Evolutionary conservation across 805 yeast species (phyloP).

Genomic region (Teunomyces panamensis): DNA sequence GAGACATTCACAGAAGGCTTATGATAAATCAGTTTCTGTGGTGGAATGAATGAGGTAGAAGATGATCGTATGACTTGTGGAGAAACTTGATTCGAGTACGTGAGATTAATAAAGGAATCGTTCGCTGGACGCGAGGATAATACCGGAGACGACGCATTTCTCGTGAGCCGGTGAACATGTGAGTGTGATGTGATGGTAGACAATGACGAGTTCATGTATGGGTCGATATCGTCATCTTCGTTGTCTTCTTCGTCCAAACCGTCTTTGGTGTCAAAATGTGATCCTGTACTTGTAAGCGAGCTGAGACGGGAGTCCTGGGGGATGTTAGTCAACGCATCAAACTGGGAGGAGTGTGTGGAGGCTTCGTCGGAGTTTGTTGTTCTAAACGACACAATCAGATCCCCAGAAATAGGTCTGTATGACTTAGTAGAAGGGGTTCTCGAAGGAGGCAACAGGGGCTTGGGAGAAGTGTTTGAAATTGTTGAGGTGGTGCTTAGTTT

Average conservation of each 20-base stretch:
- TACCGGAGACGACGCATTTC: conserved; percentile 4
- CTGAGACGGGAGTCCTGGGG: conserved; percentile 33
- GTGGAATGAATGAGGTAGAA: background rate
- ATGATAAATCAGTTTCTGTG: background rate
- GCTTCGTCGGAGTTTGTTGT: conserved; percentile 34
- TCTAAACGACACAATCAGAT: conserved; percentile 30
- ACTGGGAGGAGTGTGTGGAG: conserved; percentile 27
- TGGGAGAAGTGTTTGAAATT: conserved; percentile 9
- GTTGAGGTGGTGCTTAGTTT: conserved; percentile 22
- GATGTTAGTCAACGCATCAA: conserved; percentile 20
- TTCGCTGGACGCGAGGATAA: background rate
- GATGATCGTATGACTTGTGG: background rate
- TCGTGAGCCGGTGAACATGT: background rate
- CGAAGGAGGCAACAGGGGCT: background rate
- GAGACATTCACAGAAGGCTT: background rate
- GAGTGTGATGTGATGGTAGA: conserved; percentile 11
- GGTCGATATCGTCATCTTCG: conserved; percentile 3
- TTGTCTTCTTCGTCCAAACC: conserved; percentile 8
- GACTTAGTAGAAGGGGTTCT: background rate
- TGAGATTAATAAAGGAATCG: background rate
- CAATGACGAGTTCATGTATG: conserved; percentile 7
- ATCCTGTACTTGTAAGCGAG: conserved; percentile 30
- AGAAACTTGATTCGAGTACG: background rate
- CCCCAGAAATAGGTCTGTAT: conserved; percentile 30
- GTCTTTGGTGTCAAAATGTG: conserved; percentile 10